Base-by-base conservation (phyloP, 2,329 filamentous ascomycete species). In the Rhinocladiella mackenziei region DNA sequence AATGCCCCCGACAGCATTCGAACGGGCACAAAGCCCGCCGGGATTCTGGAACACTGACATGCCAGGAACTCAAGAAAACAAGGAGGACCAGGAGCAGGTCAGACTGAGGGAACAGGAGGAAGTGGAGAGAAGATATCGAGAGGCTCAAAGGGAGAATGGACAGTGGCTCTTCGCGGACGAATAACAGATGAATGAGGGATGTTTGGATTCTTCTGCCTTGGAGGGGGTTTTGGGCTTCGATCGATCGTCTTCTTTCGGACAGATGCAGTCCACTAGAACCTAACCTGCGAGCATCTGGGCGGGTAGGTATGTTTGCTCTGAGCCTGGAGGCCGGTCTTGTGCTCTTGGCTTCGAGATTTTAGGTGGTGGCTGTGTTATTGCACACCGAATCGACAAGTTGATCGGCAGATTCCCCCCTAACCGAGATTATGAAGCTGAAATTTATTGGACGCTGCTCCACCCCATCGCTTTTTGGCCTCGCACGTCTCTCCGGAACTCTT, bases 1-100 rank as follows among this genome's bases (percentile, higher is more conserved):
- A 60, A 36, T 42, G 42, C 89, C 96, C 65, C 76, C 84, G 43
- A 78, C 91, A 56, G 75, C 80, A 19, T 89, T 84, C 63, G 77
- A 82, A 48, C 77, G 88, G 38, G 75, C 78, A 51, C 73, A 70
- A 32, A 87, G 84, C 7, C 89, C 92, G 9, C 87, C 88, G 1
- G 89, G 89, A 0, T 97, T 87, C 62, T 98, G 92, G 92, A 76
- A 86, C 41, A 77, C 84, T 1, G 91, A 94, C 56, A 94, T 98
- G 62, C 89, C 91, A 1, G 80, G 71, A 18, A 96, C 92, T 1
- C 92, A 97, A 62, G 86, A 96, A 64, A 66, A 82, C 19, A 71
- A 78, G 55, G 69, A 73, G 39, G 80, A 91, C 57, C 77, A 77
- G 45, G 73, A 75, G 48, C 80, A 81, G 59, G 84, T 84, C 0